A percentile compares a stretch with the other conserved stretches of the same genome.
phyloP scores from a whole-genome alignment of 192 early-diverging fungal genomes.

The Entomortierella chlamydospora region DNA sequence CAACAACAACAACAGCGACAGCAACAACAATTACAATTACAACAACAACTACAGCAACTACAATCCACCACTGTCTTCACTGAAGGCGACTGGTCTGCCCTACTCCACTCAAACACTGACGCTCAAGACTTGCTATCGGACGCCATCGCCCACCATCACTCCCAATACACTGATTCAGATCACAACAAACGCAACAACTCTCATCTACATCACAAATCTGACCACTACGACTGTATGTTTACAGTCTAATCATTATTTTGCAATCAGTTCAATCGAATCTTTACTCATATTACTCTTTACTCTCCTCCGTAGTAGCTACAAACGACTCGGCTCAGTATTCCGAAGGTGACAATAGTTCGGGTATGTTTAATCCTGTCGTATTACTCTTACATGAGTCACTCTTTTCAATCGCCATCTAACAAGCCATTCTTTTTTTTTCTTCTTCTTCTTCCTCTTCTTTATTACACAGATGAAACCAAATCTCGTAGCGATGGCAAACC shows the following conservation, averaged over 20 bases:
- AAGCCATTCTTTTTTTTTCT: background rate
- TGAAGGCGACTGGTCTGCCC: constrained; percentile 36
- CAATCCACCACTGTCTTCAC: constrained; percentile 17
- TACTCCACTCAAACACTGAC: constrained; percentile 48
- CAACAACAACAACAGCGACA: too few relatives aligned
- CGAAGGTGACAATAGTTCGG: constrained; percentile 40
- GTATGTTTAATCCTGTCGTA: constrained; percentile 10
- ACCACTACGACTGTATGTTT: background rate
- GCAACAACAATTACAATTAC: too few relatives aligned
- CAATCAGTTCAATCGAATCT: too few relatives aligned
- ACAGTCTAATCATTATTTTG: too few relatives aligned
- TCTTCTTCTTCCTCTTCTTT: background rate
- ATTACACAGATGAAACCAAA: constrained; percentile 26
- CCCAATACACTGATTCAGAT: constrained; percentile 50
- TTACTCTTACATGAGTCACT: too few relatives aligned
- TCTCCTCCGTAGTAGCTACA: background rate
- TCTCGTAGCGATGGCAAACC: constrained; percentile 54
- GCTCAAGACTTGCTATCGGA: constrained; percentile 56
- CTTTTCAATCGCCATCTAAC: background rate
- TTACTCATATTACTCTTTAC: background rate
- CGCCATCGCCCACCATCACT: constrained; percentile 55
- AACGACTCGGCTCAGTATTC: constrained; percentile 12
- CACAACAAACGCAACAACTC: constrained; percentile 57
- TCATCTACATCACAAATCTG: background rate
- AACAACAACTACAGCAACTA: background rate